A percentile compares a stretch with the other conserved stretches of the same genome.
These are phyloP conservation scores for Coriolopsis trogii DNA, from an alignment of 1,284 basidiomycete genomes.

Conservation along the genomic window DNA sequence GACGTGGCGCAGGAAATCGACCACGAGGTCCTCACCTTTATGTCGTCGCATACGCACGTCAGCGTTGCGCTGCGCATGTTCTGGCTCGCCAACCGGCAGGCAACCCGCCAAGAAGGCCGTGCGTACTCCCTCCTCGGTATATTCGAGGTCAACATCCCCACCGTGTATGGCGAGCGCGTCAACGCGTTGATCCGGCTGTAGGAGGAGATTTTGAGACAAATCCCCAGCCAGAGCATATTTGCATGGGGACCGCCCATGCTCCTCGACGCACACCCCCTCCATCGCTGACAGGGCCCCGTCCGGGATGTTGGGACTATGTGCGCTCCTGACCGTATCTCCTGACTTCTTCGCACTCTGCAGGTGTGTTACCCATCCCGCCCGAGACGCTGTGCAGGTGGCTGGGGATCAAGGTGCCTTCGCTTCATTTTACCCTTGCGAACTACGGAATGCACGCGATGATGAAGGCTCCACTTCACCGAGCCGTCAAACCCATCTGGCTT, in stretches of 20 bases:
- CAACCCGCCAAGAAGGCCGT: background rate
- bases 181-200: background rate
- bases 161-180: background rate
- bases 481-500: background rate
- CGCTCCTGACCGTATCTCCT: background rate
- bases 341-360: background rate
- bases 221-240: conserved; percentile 1
- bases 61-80: conserved; percentile 1
- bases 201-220: background rate
- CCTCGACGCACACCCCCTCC: background rate
- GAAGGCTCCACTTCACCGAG: background rate
- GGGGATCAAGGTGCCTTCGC: background rate
- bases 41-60: background rate
- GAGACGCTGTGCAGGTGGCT: background rate
- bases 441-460: background rate
- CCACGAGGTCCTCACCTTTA: background rate
- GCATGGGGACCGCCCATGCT: conserved; percentile 1
- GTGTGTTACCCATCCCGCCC: background rate
- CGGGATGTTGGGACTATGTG: background rate
- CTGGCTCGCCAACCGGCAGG: background rate
- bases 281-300: background rate
- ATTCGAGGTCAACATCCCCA: background rate
- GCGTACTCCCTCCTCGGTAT: background rate
- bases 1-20: background rate
- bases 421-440: background rate